Evolutionary conservation across 2,329 filamentous ascomycete species (phyloP), one percentile per base, ranked within the genome.

Genomic region (Exophiala xenobiotica): DNA sequence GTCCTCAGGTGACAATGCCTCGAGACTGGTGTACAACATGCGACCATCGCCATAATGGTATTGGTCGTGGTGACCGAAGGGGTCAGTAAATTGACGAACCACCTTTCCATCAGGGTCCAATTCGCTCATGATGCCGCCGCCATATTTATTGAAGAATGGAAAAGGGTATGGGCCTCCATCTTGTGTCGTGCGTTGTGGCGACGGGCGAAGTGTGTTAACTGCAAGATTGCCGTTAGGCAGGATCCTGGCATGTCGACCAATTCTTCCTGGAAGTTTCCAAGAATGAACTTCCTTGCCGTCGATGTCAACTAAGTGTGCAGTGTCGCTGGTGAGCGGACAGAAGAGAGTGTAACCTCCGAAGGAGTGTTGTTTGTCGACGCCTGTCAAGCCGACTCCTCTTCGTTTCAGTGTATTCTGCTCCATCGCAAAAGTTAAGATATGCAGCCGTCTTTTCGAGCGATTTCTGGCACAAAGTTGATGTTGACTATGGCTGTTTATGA

Each of bases 101-200:
- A 74, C 61, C 2, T 71, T 67, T 11, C 73, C 72, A 0, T 59
- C 46, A 0, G 67, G 61, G 43, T 69, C 65, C 9, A 75, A 57
- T 59, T 76, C 64, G 42, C 68, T 66, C 73, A 76, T 76, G 3
- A 74, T 61, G 0, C 73, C 74, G 6, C 73, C 73, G 8, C 72
- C 62, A 51, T 76, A 76, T 48, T 76, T 76, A 33, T 71, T 67
- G 63, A 68, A 76, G 44, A 75, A 67, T 1, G 71, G 71, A 50
- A 75, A 76, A 7, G 49, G 42, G 4, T 68, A 64, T 5, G 60
- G 60, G 4, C 71, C 70, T 2, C 65, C 65, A 47, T 70, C 61
- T 12, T 39, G 24, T 4, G 44, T 47, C 31, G 31, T 47, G 4
- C 24, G 31, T 11, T 47, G 19, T 5, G 44, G n/a, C 6, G 42